Percentiles rank a stretch among this genome's conserved stretches.
Conservation (phyloP, 2,329 filamentous ascomycete genomes). For the Nemania diffusa region DNA sequence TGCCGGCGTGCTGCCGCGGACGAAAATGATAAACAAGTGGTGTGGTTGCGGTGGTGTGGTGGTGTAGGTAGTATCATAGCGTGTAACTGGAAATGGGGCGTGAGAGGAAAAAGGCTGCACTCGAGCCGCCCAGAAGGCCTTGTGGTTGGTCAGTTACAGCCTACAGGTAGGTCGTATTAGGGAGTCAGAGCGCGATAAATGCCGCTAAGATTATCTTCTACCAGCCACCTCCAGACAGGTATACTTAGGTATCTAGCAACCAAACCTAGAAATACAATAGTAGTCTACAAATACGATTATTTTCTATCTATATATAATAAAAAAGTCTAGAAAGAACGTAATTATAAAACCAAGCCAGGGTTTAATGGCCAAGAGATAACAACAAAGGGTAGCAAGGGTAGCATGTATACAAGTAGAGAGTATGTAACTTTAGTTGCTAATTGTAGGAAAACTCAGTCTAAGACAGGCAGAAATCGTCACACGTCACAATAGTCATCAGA, state of each 20-base stretch:
- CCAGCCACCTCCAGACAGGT: constrained; percentile 9
- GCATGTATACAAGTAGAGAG: too few species aligned
- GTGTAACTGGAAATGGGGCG: constrained; percentile 19
- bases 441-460: too few species aligned
- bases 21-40: constrained; percentile 12
- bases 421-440: too few species aligned
- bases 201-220: constrained; percentile 27
- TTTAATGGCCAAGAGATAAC: too few species aligned
- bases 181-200: constrained; percentile 20
- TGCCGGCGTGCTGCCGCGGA: constrained; percentile 10
- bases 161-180: constrained; percentile 15
- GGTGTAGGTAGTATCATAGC: constrained; percentile 7
- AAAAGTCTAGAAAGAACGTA: too few species aligned
- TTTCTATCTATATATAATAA: too few species aligned
- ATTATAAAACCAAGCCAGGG: too few species aligned
- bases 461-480: too few species aligned
- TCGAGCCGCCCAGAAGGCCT: constrained; percentile 7
- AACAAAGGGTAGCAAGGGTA: too few species aligned
- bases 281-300: too few species aligned
- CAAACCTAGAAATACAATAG: too few species aligned
- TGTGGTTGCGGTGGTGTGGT: constrained; percentile 15
- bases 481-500: neutral
- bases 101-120: constrained; percentile 22
- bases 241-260: neutral
- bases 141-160: constrained; percentile 31